These are phyloP conservation scores for Zymoseptoria tritici DNA, from an alignment of 2,329 filamentous ascomycete genomes.

Conservation along the genomic window DNA sequence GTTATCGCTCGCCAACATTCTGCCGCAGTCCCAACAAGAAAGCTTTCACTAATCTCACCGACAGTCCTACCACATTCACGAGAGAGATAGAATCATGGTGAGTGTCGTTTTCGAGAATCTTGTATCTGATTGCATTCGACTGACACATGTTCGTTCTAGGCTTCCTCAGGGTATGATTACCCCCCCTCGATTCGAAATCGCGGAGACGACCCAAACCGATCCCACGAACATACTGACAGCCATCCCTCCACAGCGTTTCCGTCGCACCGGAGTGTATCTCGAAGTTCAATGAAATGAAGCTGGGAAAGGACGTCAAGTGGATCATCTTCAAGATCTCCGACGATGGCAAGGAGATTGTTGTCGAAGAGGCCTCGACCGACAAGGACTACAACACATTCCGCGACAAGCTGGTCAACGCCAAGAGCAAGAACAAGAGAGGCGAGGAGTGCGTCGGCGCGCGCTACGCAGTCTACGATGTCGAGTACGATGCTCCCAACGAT, in stretches of 20 bases:
- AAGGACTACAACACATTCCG: constrained; percentile 67
- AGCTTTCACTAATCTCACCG: background rate
- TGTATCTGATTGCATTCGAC: background rate
- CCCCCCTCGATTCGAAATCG: background rate
- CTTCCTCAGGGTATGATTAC: background rate
- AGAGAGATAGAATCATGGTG: background rate
- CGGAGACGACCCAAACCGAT: background rate
- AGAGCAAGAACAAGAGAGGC: constrained; percentile 61
- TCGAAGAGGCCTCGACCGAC: constrained; percentile 64
- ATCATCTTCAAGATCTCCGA: constrained; percentile 84
- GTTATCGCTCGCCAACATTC: background rate
- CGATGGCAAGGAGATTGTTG: constrained; percentile 72
- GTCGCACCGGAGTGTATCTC: constrained; percentile 63
- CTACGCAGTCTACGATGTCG: constrained; percentile 80
- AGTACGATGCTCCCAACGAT: constrained; percentile 64
- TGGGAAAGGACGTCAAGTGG: constrained; percentile 69
- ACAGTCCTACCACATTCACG: background rate
- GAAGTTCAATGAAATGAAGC: constrained; percentile 74
- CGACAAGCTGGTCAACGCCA: constrained; percentile 66
- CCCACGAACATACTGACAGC: constrained; percentile 1
- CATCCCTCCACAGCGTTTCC: constrained; percentile 51
- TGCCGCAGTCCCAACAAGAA: background rate
- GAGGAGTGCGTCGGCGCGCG: constrained; percentile 56
- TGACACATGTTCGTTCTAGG: background rate
- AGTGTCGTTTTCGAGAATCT: background rate